Evolutionary conservation across 2,329 filamentous ascomycete species (phyloP).

Genomic region (Talaromyces islandicus): DNA sequence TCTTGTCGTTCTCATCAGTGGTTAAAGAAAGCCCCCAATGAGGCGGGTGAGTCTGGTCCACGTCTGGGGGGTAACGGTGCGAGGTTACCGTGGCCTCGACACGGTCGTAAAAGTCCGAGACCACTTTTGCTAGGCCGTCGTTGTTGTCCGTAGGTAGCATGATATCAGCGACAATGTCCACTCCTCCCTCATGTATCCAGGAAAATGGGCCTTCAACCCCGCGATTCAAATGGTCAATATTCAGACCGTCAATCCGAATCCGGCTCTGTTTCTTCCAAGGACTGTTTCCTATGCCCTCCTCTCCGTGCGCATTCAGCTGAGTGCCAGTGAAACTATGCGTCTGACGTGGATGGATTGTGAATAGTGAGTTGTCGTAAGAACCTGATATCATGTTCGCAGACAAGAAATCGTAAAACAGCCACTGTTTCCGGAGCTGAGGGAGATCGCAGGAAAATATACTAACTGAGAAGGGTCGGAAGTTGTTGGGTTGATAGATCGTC

Average conservation of each 20-base stretch:
- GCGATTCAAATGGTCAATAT: conserved; percentile 91
- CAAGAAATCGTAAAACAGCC: conserved; percentile 95
- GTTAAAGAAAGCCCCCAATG: conserved; percentile 16
- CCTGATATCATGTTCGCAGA: conserved; percentile 95
- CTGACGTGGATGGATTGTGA: conserved; percentile 93
- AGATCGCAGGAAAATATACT: conserved; percentile 96
- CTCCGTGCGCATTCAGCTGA: conserved; percentile 50
- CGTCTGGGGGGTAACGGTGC: conserved; percentile 52
- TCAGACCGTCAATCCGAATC: conserved; percentile 85
- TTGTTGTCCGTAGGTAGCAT: conserved; percentile 87
- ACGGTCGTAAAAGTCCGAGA: conserved; percentile 95
- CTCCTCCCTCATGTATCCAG: conserved; percentile 96
- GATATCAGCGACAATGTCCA: conserved; percentile 92
- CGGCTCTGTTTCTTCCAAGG: conserved; percentile 95
- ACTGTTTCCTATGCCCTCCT: conserved; percentile 58
- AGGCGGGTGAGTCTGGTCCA: conserved; percentile 14
- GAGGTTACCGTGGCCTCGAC: conserved; percentile 87
- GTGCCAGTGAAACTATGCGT: conserved; percentile 71
- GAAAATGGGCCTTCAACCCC: conserved; percentile 91
- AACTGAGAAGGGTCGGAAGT: conserved; percentile 89
- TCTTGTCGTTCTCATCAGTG: conserved; percentile 52
- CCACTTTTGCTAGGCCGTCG: conserved; percentile 84
- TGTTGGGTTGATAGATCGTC: conserved; percentile 81
- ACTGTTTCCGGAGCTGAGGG: conserved; percentile 87
- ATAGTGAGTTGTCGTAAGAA: conserved; percentile 89